These are phyloP conservation scores for Boeremia exigua DNA, from an alignment of 2,329 filamentous ascomycete species.

Conservation along the genomic window DNA sequence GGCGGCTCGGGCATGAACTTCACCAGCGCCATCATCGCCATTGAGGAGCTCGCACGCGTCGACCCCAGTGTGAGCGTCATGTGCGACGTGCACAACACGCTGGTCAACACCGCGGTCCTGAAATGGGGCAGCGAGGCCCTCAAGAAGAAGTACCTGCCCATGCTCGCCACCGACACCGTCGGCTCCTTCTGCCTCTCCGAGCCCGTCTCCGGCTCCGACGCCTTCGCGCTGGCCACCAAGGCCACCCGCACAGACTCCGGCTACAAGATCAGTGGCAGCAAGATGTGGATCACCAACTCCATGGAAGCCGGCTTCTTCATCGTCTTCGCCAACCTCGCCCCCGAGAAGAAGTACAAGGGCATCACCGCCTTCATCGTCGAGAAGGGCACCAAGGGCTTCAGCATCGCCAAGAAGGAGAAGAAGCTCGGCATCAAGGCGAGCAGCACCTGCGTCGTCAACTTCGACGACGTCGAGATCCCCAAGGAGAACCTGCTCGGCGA, in stretches of 20 bases:
- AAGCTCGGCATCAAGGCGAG: slow-evolving; percentile 96
- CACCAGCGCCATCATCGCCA: slow-evolving; percentile 91
- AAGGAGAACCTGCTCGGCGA: slow-evolving; percentile 87
- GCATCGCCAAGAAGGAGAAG: slow-evolving; percentile 99
- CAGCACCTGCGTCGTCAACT: slow-evolving; percentile 96
- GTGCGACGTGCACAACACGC: slow-evolving; percentile 96
- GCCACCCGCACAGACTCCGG: slow-evolving; percentile 82
- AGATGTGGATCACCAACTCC: slow-evolving; percentile 99
- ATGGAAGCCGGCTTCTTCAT: slow-evolving; percentile 95
- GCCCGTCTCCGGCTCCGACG: slow-evolving; percentile 91
- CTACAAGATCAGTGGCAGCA: slow-evolving; percentile 86
- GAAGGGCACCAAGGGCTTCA: slow-evolving; percentile 87
- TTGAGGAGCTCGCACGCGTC: slow-evolving; percentile 92
- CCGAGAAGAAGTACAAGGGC: slow-evolving; percentile 90
- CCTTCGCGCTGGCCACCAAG: slow-evolving; percentile 92
- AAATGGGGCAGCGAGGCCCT: slow-evolving; percentile 79
- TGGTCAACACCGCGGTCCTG: slow-evolving; percentile 91
- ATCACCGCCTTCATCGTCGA: slow-evolving; percentile 96
- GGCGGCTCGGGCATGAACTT: slow-evolving; percentile 99
- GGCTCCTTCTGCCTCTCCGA: slow-evolving; percentile 92
- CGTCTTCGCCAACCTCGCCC: slow-evolving; percentile 95
- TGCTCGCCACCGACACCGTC: slow-evolving; percentile 86
- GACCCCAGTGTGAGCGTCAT: slow-evolving; percentile 95
- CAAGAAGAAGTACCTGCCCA: slow-evolving; percentile 89
- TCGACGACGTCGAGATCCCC: slow-evolving; percentile 93